Conservation (phyloP, 768 basidiomycete genomes). For the Mycena maculata region DNA sequence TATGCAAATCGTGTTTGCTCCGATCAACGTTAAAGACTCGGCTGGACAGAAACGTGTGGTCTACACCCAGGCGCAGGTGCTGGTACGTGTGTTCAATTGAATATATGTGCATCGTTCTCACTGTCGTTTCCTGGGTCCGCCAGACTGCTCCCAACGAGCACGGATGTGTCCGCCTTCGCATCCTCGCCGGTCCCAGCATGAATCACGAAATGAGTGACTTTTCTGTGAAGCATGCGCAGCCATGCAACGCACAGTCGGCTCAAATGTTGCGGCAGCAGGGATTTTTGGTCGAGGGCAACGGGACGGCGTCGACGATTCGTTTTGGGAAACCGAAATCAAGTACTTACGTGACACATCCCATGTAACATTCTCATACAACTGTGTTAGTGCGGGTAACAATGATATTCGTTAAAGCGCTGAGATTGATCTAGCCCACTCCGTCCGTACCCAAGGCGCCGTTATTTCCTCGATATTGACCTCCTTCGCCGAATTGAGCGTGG, state of each 20-base stretch:
- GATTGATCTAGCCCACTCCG: conserved; percentile 55
- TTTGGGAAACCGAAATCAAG: background rate
- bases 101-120: background rate
- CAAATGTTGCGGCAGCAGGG: conserved; percentile 14
- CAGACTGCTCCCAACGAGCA: conserved; percentile 25
- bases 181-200: conserved; percentile 21
- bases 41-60: background rate
- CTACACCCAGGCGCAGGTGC: conserved; percentile 24
- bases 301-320: background rate
- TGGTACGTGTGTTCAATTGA: conserved; percentile 13
- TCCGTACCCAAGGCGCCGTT: conserved; percentile 55
- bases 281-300: conserved; percentile 13
- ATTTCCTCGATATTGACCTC: conserved; percentile 11
- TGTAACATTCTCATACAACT: no score
- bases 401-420: conserved; percentile 38
- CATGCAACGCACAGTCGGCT: conserved; percentile 15
- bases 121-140: background rate
- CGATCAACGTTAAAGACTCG: background rate
- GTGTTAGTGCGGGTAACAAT: background rate
- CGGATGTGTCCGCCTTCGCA: conserved; percentile 11
- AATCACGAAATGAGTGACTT: conserved; percentile 23
- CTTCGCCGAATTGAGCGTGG: conserved; percentile 5
- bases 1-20: conserved; percentile 19
- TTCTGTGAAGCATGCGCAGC: background rate
- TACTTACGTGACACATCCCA: no score